Percentiles rank a stretch among this genome's conserved stretches.
Conservation (phyloP, 2,329 filamentous ascomycete species). For the Trematosphaeria pertusa region DNA sequence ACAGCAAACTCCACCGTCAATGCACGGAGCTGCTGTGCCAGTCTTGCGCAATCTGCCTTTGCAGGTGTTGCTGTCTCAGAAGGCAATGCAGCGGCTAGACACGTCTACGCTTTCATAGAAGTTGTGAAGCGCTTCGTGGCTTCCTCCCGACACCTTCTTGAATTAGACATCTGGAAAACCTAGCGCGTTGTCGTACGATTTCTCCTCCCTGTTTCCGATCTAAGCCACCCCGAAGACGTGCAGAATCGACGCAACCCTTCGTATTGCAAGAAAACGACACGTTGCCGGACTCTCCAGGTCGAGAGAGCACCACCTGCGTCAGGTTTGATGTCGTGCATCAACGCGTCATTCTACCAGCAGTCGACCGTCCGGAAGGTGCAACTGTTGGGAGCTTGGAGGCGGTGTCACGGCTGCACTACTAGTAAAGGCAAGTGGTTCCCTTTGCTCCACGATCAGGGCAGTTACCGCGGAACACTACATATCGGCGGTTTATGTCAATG, state of each 20-base stretch:
- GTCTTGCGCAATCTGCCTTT: conserved; percentile 6
- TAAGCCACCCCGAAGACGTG: conserved; percentile 32
- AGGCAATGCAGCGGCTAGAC: neutral
- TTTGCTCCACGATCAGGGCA: conserved; percentile 2
- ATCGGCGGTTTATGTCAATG: conserved; percentile 18
- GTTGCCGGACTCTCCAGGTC: conserved; percentile 33
- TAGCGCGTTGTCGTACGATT: conserved; percentile 15
- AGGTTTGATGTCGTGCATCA: conserved; percentile 29
- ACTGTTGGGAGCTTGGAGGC: conserved; percentile 38
- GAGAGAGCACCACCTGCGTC: conserved; percentile 22
- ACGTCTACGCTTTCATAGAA: neutral
- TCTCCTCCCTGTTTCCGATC: conserved; percentile 15
- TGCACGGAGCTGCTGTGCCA: conserved; percentile 24
- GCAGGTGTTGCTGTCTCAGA: conserved; percentile 5
- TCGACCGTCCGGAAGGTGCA: conserved; percentile 21
- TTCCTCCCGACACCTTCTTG: conserved; percentile 6
- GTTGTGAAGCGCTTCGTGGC: neutral
- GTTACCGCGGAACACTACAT: conserved; percentile 17
- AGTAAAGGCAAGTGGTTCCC: conserved; percentile 17
- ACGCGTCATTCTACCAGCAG: conserved; percentile 32
- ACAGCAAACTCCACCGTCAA: conserved; percentile 15
- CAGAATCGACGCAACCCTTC: conserved; percentile 27
- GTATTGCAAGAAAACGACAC: conserved; percentile 28
- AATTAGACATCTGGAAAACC: neutral
- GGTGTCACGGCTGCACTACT: conserved; percentile 33